These are phyloP conservation scores for Colletotrichum ledebouriae DNA, from an alignment of 2,329 filamentous ascomycete genomes.

Conservation along the genomic window DNA sequence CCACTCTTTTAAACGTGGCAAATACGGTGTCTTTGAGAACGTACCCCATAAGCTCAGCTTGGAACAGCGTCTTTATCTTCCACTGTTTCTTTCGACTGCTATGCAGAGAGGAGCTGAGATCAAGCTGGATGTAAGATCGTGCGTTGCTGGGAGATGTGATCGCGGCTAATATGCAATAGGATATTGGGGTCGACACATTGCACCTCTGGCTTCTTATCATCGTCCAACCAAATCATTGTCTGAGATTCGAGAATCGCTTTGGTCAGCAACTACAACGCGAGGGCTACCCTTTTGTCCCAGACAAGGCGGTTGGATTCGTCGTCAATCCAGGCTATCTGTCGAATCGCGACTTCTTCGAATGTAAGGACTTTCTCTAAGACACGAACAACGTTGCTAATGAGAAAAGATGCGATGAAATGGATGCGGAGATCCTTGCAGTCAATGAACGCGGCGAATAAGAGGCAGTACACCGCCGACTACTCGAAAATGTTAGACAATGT, in stretches of 20 bases:
- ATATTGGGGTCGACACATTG: slow-evolving; percentile 59
- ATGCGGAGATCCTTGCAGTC: slow-evolving; percentile 65
- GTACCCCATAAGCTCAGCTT: slow-evolving; percentile 55
- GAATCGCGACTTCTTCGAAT: slow-evolving; percentile 64
- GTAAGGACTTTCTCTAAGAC: slow-evolving; percentile 46
- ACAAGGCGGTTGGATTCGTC: slow-evolving; percentile 53
- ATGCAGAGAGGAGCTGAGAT: slow-evolving; percentile 59
- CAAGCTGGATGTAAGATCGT: slow-evolving; percentile 56
- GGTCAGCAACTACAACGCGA: slow-evolving; percentile 60
- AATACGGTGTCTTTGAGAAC: slow-evolving; percentile 64
- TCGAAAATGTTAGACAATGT: slow-evolving; percentile 58
- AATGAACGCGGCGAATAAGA: slow-evolving; percentile 52
- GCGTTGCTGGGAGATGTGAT: slow-evolving; percentile 18
- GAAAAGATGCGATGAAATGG: slow-evolving; percentile 55
- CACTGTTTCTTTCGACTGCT: slow-evolving; percentile 66
- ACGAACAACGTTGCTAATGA: slow-evolving; percentile 5
- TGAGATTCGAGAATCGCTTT: slow-evolving; percentile 65
- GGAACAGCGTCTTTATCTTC: slow-evolving; percentile 59
- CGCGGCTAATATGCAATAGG: slow-evolving; percentile 44
- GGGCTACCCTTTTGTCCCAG: slow-evolving; percentile 59
- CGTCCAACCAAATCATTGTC: slow-evolving; percentile 61
- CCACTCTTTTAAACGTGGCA: slow-evolving; percentile 61
- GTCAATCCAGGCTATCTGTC: slow-evolving; percentile 61
- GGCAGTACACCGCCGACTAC: slow-evolving; percentile 56
- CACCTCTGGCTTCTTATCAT: slow-evolving; percentile 68